Conservation (phyloP, 169 alveolate species). For the Neospora caninum region DNA sequence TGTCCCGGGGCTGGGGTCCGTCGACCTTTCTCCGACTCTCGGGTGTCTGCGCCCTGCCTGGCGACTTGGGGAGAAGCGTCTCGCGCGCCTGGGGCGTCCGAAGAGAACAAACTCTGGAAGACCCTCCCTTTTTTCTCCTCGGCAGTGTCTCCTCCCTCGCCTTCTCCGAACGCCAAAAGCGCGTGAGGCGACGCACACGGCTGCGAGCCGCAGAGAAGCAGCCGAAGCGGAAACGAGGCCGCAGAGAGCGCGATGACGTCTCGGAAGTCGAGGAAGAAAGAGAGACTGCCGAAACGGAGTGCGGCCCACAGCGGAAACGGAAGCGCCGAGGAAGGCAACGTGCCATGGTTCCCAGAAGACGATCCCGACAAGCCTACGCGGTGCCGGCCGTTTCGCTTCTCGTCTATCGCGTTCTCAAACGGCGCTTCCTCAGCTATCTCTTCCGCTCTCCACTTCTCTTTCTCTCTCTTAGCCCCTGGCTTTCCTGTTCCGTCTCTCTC, state of each 20-base stretch:
- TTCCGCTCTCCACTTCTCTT: neutral
- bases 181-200: neutral
- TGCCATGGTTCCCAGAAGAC: neutral
- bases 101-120: neutral
- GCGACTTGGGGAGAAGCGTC: no score
- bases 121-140: neutral
- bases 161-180: neutral
- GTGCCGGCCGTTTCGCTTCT: neutral
- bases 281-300: neutral
- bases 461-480: neutral
- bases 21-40: neutral
- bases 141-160: neutral
- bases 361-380: neutral
- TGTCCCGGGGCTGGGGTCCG: neutral
- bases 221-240: neutral
- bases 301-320: neutral
- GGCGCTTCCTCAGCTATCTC: neutral
- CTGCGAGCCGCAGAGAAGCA: neutral
- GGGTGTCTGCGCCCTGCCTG: no score
- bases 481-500: neutral
- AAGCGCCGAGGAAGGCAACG: neutral
- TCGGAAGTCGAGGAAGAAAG: neutral
- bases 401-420: neutral
- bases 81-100: neutral
- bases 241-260: slow-evolving; percentile 4